Base-by-base conservation (phyloP, 2,329 filamentous ascomycete species). In the Neopestalotiopsis sp. region DNA sequence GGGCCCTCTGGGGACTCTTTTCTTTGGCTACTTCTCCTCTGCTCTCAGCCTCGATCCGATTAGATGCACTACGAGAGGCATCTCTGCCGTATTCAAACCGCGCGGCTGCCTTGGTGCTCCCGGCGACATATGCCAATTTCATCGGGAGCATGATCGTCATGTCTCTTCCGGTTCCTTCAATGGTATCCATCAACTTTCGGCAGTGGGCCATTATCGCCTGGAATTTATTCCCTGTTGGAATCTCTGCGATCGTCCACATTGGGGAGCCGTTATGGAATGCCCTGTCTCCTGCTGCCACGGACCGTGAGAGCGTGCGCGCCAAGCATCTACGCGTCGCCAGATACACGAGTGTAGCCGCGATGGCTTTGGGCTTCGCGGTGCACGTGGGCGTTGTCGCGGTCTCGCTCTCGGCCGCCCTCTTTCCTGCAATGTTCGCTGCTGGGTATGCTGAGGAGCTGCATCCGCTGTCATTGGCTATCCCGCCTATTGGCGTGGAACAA, bases 151-250 rank as follows among this genome's bases (percentile, higher is more conserved):
- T 24, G 24, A 24, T 42, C 14, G 40, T 14, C 53, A 69, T 69
- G 68, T 24, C 30, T 7, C 28, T 69, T 17, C 68, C 64, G 10
- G 34, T 58, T 17, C 68, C 68, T 9, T 13, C 49, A 14, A 57
- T 69, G 20, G 68, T 63, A 42, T 69, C 68, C 34, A 56, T 34
- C 42, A 56, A 67, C 58, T 69, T 67, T 34, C 68, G 38, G 58
- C 68, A 69, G 64, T 69, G 63, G 68, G 68, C 68, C 45, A 59
- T 69, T 2, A 58, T 67, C 32, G 59, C 45, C 17, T 69, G 68
- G 68, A 69, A 69, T 14, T 6, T 58, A 42, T 79, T 67, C 61
- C 61, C 61, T 24, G 42, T 63, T 24, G 30, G 61, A 20, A 42
- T 63, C 38, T 63, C 32, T 45, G 4, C 32, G 42, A 7, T 63